These are phyloP conservation scores for Ophiocordyceps camponoti-floridani DNA, from an alignment of 2,329 filamentous ascomycete species.

Conservation along the genomic window DNA sequence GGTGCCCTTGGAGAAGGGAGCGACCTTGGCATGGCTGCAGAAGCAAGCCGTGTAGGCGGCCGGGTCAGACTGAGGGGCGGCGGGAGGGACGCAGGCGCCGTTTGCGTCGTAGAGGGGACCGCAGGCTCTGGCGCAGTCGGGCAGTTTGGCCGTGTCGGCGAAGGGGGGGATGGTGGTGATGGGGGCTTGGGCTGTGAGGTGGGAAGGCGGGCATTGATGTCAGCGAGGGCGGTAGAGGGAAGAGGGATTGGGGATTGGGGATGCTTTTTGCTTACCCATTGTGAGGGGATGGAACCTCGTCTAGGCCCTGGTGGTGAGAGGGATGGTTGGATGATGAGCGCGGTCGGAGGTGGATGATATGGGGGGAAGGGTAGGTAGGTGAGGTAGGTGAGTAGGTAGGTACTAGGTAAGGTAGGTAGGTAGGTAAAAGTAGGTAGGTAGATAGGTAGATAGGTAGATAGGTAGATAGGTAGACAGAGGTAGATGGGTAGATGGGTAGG, in stretches of 20 bases:
- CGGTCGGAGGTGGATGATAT: background rate
- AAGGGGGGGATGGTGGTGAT: slow-evolving; percentile 39
- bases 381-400: background rate
- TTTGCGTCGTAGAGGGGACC: slow-evolving; percentile 51
- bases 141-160: slow-evolving; percentile 25
- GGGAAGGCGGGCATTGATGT: too few species aligned
- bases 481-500: background rate
- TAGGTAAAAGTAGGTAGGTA: background rate
- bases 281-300: background rate
- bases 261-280: background rate
- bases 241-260: background rate
- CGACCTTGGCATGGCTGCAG: slow-evolving; percentile 45
- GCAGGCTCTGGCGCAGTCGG: slow-evolving; percentile 42
- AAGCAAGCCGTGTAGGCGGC: slow-evolving; percentile 51
- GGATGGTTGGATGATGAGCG: background rate
- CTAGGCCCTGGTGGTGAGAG: background rate
- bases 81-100: slow-evolving; percentile 48
- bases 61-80: slow-evolving; percentile 25
- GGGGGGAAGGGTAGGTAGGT: background rate
- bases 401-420: too few species aligned
- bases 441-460: background rate
- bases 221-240: background rate
- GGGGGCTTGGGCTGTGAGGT: background rate
- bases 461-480: background rate
- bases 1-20: slow-evolving; percentile 35